Percentiles rank a stretch among this genome's conserved stretches.
These are phyloP conservation scores for Plasmopara halstedii DNA, from an alignment of 352 stramenopile species.

Conservation along the genomic window DNA sequence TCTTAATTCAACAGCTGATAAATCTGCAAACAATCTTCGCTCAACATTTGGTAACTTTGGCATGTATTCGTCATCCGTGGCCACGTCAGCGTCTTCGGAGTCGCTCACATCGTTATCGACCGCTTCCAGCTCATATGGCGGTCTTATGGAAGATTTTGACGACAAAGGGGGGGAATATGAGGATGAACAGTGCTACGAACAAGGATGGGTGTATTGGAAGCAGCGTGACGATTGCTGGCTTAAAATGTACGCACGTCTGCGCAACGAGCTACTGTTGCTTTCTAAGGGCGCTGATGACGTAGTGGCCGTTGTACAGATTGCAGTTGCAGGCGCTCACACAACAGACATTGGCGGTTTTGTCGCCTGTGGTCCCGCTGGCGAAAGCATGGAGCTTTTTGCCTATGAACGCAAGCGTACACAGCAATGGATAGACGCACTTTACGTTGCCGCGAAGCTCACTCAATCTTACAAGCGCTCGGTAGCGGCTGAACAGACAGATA, in stretches of 20 bases:
- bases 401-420: conserved; percentile 48
- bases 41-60: conserved; percentile 28
- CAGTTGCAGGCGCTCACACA: conserved; percentile 39
- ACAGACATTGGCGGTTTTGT: conserved; percentile 43
- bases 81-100: conserved; percentile 18
- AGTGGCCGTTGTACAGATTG: conserved; percentile 61
- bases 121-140: conserved; percentile 45
- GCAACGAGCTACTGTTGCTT: conserved; percentile 64
- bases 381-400: conserved; percentile 69
- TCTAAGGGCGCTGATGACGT: conserved; percentile 30
- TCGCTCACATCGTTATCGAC: conserved; percentile 33
- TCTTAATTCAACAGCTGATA: conserved; percentile 8
- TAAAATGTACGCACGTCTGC: conserved; percentile 66
- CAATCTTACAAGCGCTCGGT: conserved; percentile 39
- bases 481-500: conserved; percentile 12
- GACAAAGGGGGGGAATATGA: conserved; percentile 18
- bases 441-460: conserved; percentile 47
- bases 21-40: conserved; percentile 18
- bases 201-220: conserved; percentile 78
- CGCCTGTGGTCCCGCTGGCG: conserved; percentile 39
- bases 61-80: conserved; percentile 25
- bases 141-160: conserved; percentile 30
- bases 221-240: conserved; percentile 55
- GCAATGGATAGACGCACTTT: conserved; percentile 60
- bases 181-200: conserved; percentile 19